Percentiles rank a stretch among this genome's conserved stretches.
These are phyloP conservation scores for Podospora pseudocomata DNA, from an alignment of 495 filamentous ascomycete species.

Conservation along the genomic window DNA sequence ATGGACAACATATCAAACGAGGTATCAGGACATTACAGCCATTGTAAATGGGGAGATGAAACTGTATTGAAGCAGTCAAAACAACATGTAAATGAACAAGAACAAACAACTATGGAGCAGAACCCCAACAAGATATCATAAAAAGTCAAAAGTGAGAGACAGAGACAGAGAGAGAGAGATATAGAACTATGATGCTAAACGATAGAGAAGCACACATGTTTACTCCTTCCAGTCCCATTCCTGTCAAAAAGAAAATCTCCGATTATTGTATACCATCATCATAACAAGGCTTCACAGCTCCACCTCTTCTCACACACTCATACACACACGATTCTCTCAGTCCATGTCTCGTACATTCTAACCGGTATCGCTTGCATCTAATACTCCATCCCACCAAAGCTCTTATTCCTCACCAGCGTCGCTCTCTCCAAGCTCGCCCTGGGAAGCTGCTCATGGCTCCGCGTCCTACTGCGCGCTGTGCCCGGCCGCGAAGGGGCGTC, in stretches of 20 bases:
- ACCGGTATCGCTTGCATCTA: slow-evolving; percentile 10
- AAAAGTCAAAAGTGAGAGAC: too few species aligned
- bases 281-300: neutral
- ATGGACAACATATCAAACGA: too few species aligned
- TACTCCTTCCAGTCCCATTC: neutral
- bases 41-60: too few species aligned
- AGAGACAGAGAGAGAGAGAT: too few species aligned
- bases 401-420: slow-evolving; percentile 43
- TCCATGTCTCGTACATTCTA: neutral
- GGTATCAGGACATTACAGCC: too few species aligned
- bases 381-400: slow-evolving; percentile 46
- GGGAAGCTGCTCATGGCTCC: slow-evolving; percentile 33
- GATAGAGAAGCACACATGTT: neutral
- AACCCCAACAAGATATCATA: too few species aligned
- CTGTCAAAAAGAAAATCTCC: neutral
- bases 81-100: too few species aligned
- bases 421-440: slow-evolving; percentile 43
- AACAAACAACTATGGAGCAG: too few species aligned
- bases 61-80: too few species aligned
- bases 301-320: neutral
- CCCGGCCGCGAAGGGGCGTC: slow-evolving; percentile 25
- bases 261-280: neutral
- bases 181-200: neutral
- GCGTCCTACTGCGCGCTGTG: slow-evolving; percentile 27
- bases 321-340: neutral